These are phyloP conservation scores for Quercus tomentella DNA, from an alignment of 331 rosid genomes.

Conservation along the genomic window DNA sequence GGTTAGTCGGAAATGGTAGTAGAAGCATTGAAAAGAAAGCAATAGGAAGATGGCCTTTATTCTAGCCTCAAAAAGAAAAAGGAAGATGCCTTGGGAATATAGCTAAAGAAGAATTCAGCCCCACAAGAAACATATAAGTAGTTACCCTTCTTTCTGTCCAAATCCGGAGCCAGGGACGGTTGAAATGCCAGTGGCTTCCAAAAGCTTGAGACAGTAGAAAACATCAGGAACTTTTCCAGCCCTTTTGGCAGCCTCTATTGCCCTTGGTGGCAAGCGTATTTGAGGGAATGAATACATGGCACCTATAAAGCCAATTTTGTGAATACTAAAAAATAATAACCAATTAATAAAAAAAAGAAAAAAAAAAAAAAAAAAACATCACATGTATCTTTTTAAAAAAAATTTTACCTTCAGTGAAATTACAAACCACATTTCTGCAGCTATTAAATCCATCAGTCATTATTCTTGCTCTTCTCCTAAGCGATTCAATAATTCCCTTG, in stretches of 20 bases:
- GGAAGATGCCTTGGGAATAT: neutral
- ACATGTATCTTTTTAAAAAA: neutral
- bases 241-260: slow-evolving; percentile 73
- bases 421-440: slow-evolving; percentile 94
- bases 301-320: slow-evolving; percentile 49
- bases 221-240: slow-evolving; percentile 93
- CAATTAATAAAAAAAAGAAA: neutral
- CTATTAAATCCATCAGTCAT: slow-evolving; percentile 99
- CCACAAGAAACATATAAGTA: neutral
- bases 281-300: slow-evolving; percentile 99
- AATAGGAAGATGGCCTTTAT: neutral
- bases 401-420: slow-evolving; percentile 89
- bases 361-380: neutral
- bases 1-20: neutral
- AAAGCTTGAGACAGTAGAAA: slow-evolving; percentile 90
- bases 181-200: slow-evolving; percentile 98
- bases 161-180: slow-evolving; percentile 99
- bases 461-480: slow-evolving; percentile 84
- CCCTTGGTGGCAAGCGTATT: slow-evolving; percentile 78
- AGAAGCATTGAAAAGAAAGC: neutral
- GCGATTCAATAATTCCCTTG: slow-evolving; percentile 82
- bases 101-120: neutral
- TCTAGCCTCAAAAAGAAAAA: neutral
- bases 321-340: slow-evolving; percentile 9
- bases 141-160: slow-evolving; percentile 98